Evolutionary conservation across 306 rosid genomes (phyloP).

Genomic region (Glycine tomentella): DNA sequence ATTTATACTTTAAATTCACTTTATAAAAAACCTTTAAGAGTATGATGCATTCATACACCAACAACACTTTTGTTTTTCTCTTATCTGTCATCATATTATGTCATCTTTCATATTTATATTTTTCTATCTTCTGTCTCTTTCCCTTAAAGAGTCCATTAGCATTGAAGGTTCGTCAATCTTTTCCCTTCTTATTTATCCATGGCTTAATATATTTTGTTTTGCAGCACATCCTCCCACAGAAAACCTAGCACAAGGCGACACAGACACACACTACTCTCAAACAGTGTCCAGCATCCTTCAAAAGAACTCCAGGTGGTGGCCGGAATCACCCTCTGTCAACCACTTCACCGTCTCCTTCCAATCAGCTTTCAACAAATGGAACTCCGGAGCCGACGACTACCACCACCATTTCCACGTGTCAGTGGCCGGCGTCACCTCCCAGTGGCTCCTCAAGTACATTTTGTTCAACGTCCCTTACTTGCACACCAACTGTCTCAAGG

Average conservation of each 20-base stretch:
- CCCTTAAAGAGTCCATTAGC: no score
- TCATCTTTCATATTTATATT: no score
- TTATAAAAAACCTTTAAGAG: no score
- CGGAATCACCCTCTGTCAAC: conserved; percentile 39
- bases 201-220: conserved; percentile 38
- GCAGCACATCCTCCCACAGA: conserved; percentile 31
- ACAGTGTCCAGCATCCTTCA: conserved; percentile 68
- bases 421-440: conserved; percentile 44
- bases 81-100: no score
- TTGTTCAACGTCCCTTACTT: conserved; percentile 63
- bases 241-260: conserved; percentile 49
- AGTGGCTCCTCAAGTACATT: conserved; percentile 65
- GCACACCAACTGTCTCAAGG: conserved; percentile 52
- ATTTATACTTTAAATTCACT: no score
- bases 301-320: conserved; percentile 47
- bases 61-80: no score
- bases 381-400: conserved; percentile 10
- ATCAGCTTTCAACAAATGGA: conserved; percentile 72
- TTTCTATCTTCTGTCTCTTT: no score
- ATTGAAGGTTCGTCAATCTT: no score
- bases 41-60: no score
- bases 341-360: conserved; percentile 46
- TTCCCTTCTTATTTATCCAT: neutral
- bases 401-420: conserved; percentile 22
- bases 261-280: conserved; percentile 56